Evolutionary conservation across 164 flowering plant genomes (phyloP).

Genomic region (Stephania yunnanensis): DNA sequence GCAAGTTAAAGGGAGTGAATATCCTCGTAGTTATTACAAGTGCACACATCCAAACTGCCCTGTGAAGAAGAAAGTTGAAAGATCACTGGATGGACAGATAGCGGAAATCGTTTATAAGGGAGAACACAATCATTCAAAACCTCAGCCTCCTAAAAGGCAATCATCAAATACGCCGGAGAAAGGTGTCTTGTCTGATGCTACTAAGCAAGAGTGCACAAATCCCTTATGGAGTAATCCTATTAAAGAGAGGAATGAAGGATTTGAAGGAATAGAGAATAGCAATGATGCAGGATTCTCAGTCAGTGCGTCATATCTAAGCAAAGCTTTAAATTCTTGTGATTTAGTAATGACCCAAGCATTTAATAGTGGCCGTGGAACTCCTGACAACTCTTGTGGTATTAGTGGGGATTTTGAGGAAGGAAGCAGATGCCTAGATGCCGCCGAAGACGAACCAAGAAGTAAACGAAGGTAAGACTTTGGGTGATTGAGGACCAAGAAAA

Average conservation of each 20-base stretch:
- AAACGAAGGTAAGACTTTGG: conserved; percentile 63
- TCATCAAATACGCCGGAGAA: conserved; percentile 33
- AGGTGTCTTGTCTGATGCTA: conserved; percentile 34
- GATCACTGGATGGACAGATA: conserved; percentile 77
- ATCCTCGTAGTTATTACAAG: conserved; percentile 86
- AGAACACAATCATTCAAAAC: conserved; percentile 84
- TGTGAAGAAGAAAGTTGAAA: conserved; percentile 89
- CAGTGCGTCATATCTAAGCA: conserved; percentile 25
- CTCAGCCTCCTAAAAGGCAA: conserved; percentile 53
- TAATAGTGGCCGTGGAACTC: conserved; percentile 27
- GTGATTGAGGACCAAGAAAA: background rate
- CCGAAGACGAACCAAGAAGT: conserved; percentile 46
- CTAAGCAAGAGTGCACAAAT: conserved; percentile 29
- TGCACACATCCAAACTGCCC: conserved; percentile 91
- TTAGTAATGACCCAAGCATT: conserved; percentile 20
- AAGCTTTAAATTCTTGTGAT: conserved; percentile 23
- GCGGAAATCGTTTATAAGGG: conserved; percentile 95
- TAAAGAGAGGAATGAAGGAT: conserved; percentile 38
- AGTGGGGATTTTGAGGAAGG: conserved; percentile 65
- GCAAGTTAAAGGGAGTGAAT: conserved; percentile 97
- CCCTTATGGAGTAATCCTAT: conserved; percentile 22
- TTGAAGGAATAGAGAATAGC: conserved; percentile 35
- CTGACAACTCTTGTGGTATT: conserved; percentile 51
- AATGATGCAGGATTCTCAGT: conserved; percentile 28
- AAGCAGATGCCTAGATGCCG: conserved; percentile 40